Evolutionary conservation across 1,284 basidiomycete species (phyloP), one percentile per base, ranked within the genome.

Genomic region (Cutaneotrichosporon sp.): DNA sequence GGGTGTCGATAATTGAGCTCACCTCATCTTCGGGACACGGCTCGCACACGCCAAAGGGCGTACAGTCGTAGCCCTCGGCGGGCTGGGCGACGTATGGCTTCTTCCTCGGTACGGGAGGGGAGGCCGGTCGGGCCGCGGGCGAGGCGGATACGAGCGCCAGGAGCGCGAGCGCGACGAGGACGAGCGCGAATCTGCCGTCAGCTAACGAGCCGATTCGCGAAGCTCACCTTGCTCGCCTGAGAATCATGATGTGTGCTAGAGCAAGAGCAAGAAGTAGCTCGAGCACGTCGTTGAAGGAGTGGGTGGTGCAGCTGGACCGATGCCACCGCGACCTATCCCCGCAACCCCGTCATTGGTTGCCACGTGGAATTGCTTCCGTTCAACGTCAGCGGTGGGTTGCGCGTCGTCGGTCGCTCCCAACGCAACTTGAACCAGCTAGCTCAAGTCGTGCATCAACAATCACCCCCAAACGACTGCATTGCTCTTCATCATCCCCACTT

Each of bases 1-100:
- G n/a, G 11, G 84, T 87, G 67, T 74, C n/a, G n/a, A n/a, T n/a
- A n/a, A n/a, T n/a, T n/a, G n/a, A n/a, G n/a, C n/a, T n/a, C n/a
- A 93, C 92, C 55, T 87, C 84, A 65, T 89, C 87, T 18, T 83
- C 78, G 22, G 92, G 91, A 81, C 92, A 95, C 67, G 88, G 87
- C 69, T 91, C 87, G 72, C 92, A 95, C 67, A 81, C 81, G 11
- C 91, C 91, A 70, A 89, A 90, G 1, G 91, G 90, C 29, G 81
- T 81, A 70, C 92, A 95, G 20, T 86, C 78, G 56, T 78, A 71
- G 25, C 72, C 72, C 16, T 63, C 68, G 25, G 72, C 68, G 9
- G 72, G 69, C 63, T 73, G 70, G 11, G 69, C 65, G 13, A 70
- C 62, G 61, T 73, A 75, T 46, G 66, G 67, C 14, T 68, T 68